Evolutionary conservation across 1,284 basidiomycete genomes (phyloP), one percentile per base, ranked within the genome.

Genomic region (Pascua guehoae): DNA sequence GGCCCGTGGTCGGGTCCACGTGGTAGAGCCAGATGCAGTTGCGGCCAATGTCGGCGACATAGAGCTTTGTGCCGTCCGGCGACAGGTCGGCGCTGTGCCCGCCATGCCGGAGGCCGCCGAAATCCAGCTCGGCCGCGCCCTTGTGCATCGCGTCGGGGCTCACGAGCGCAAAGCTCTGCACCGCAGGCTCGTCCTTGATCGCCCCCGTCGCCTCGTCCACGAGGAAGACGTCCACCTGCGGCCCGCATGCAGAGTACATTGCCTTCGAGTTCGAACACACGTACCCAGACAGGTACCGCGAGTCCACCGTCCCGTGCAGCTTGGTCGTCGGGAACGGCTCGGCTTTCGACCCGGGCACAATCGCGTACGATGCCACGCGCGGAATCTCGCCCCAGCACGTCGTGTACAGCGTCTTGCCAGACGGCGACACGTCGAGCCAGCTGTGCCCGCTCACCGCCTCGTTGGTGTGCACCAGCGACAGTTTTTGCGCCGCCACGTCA

Each of bases 1-100:
- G 54, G 14, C 73, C 60, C 55, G 52, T 69, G 58, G 38, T 41
- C 16, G 9, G 56, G 54, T 69, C 66, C 17, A 78, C 71, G 39
- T 67, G 60, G 64, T 76, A 76, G 8, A 73, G 65, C 68, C 76
- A 78, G 47, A 78, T 61, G 45, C 72, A 74, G 63, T 78, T 78
- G 12, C 77, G 68, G 2, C 77, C 77, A 44, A 75, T 72, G 56
- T 75, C 73, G 12, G 73, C 71, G 5, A 72, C 66, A 49, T 74
- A 73, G 1, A 72, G 66, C 56, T 66, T 61, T 37, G 64, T 69
- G n/a, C 71, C 71, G 58, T 73, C 70, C 2, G 70, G 69, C 0
- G 66, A 67, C 1, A 74, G 58, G 54, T 74, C 72, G 36, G 69
- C 65, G 38, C 58, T 62, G 57, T 74, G 72, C 8, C 67, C 66